These are phyloP conservation scores for Colletotrichum euphorbiae DNA, from an alignment of 2,329 filamentous ascomycete species.

Conservation along the genomic window DNA sequence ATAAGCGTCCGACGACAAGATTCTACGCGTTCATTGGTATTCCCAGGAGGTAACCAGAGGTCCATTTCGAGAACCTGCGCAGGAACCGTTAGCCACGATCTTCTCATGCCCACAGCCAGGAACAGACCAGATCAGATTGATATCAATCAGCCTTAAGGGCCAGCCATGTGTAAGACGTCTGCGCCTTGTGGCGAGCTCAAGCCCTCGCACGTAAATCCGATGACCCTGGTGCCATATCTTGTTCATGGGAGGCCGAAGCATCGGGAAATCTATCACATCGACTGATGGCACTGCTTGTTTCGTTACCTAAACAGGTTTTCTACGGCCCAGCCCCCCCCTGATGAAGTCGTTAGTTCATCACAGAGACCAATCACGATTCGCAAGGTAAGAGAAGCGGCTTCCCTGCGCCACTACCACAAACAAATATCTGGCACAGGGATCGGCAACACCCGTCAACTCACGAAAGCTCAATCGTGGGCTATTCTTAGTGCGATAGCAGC, in stretches of 20 bases:
- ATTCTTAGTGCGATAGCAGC: constrained; percentile 7
- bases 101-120: constrained; percentile 4
- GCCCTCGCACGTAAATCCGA: background rate
- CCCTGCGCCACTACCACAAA: background rate
- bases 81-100: background rate
- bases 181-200: background rate
- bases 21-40: background rate
- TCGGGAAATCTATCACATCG: background rate
- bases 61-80: background rate
- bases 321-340: background rate
- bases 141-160: constrained; percentile 7
- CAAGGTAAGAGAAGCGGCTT: background rate
- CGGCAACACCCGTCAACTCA: constrained; percentile 6
- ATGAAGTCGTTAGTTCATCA: background rate
- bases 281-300: background rate
- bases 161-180: background rate
- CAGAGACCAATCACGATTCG: background rate
- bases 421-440: background rate
- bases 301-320: constrained; percentile 1
- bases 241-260: background rate
- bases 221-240: background rate
- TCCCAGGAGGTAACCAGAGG: background rate
- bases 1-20: too few relatives aligned
- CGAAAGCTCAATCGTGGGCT: constrained; percentile 1
- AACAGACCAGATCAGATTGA: background rate